A percentile compares a stretch with the other conserved stretches of the same genome.
Evolutionary conservation across 176 grass and related monocot species (phyloP).

Genomic region (Luzula sylvatica): DNA sequence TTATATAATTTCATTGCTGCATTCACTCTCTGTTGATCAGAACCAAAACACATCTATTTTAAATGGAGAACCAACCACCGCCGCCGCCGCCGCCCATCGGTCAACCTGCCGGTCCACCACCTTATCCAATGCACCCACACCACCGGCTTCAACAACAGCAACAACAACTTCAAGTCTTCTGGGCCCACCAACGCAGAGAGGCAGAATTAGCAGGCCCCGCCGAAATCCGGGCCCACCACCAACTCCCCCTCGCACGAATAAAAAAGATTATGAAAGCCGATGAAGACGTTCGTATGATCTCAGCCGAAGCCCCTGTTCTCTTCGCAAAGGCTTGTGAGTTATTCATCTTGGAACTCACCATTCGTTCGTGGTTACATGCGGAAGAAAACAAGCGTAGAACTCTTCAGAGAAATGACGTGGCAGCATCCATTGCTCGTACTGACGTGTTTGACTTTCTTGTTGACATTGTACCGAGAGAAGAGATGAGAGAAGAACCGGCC

Average conservation of each 20-base stretch:
- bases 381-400: constrained; percentile 86
- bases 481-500: constrained; percentile 61
- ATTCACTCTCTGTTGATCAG: background rate
- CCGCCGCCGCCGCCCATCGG: constrained; percentile 24
- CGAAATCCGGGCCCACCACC: constrained; percentile 73
- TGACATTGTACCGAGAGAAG: constrained; percentile 80
- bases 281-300: constrained; percentile 84
- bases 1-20: too few relatives aligned
- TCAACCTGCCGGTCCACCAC: constrained; percentile 21
- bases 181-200: constrained; percentile 74
- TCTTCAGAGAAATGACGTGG: constrained; percentile 70
- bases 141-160: constrained; percentile 76
- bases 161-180: constrained; percentile 64
- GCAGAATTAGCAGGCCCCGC: constrained; percentile 61
- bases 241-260: constrained; percentile 67
- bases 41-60: too few relatives aligned
- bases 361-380: constrained; percentile 71
- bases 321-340: constrained; percentile 74
- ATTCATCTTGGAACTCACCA: constrained; percentile 84
- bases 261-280: constrained; percentile 94
- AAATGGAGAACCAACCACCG: constrained; percentile 60
- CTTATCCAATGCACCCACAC: constrained; percentile 45
- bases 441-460: constrained; percentile 98
- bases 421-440: constrained; percentile 81
- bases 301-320: constrained; percentile 67